A percentile compares a stretch with the other conserved stretches of the same genome.
Conservation (phyloP, 2,329 filamentous ascomycete genomes). For the Aureobasidium pullulans region DNA sequence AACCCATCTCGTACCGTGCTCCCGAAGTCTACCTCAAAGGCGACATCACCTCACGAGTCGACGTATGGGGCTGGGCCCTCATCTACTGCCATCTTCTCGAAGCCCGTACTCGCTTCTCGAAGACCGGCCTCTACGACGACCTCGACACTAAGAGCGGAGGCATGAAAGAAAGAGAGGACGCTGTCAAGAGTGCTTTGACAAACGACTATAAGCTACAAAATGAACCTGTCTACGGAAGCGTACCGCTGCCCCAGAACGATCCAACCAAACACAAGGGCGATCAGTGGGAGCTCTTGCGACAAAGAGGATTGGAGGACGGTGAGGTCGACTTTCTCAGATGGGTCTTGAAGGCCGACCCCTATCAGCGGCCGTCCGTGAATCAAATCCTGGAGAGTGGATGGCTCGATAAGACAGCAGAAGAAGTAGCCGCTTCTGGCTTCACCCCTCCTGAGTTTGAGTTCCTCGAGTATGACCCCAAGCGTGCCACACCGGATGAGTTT, state of each 20-base stretch:
- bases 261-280: conserved; percentile 15
- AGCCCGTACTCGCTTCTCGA: conserved; percentile 20
- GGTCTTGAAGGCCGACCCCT: conserved; percentile 22
- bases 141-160: conserved; percentile 15
- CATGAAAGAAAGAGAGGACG: conserved; percentile 18
- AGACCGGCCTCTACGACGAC: conserved; percentile 23
- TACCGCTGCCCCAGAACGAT: conserved; percentile 17
- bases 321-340: conserved; percentile 22
- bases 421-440: neutral
- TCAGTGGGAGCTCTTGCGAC: conserved; percentile 20
- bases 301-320: conserved; percentile 19
- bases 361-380: conserved; percentile 20
- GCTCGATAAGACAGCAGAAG: conserved; percentile 8
- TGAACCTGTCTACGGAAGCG: conserved; percentile 19
- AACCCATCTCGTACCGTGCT: conserved; percentile 24
- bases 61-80: conserved; percentile 25
- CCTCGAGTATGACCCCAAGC: conserved; percentile 7
- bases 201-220: conserved; percentile 24
- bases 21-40: conserved; percentile 25
- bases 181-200: conserved; percentile 18
- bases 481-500: neutral
- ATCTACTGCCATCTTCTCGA: conserved; percentile 25
- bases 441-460: neutral
- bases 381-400: conserved; percentile 18
- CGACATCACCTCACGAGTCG: conserved; percentile 21